Percentiles rank a stretch among this genome's conserved stretches.
Evolutionary conservation across 2,329 filamentous ascomycete species (phyloP).

Genomic region (Zopfia rhizophila): DNA sequence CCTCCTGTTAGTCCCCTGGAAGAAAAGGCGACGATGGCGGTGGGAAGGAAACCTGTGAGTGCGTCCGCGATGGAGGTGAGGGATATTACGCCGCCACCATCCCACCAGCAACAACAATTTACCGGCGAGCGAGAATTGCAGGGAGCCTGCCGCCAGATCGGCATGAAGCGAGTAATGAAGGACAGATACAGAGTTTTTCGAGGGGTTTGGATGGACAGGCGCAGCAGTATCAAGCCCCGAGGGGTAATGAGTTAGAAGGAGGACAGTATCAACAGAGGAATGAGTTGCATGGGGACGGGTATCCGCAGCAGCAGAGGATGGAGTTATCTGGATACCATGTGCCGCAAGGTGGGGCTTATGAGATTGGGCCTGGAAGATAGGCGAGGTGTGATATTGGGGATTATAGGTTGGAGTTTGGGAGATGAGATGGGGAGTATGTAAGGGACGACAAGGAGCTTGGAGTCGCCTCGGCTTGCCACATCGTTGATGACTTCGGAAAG

Average conservation of each 20-base stretch:
- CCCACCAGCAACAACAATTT: background rate
- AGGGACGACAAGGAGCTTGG: conserved; percentile 72
- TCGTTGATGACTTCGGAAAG: too few relatives aligned
- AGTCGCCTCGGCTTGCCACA: conserved; percentile 18
- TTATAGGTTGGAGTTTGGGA: too few relatives aligned
- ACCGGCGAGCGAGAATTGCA: conserved; percentile 13
- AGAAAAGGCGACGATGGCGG: conserved; percentile 20
- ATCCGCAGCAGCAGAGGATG: conserved; percentile 2
- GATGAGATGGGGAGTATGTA: too few relatives aligned
- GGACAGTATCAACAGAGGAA: conserved; percentile 9
- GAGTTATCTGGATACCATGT: too few relatives aligned
- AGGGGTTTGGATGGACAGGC: conserved; percentile 7
- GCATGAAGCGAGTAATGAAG: conserved; percentile 19
- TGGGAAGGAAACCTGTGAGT: too few relatives aligned
- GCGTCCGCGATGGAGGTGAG: too few relatives aligned
- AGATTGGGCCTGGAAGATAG: conserved; percentile 12
- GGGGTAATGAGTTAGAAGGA: conserved; percentile 7
- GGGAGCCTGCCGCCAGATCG: conserved; percentile 16
- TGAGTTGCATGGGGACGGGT: conserved; percentile 1
- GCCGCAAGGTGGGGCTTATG: conserved; percentile 9
- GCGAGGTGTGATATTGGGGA: too few relatives aligned
- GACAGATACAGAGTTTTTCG: conserved; percentile 15
- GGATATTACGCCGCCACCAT: background rate
- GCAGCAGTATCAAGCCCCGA: background rate
- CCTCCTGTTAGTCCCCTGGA: conserved; percentile 25